Conservation (phyloP, 192 early-diverging fungal species). For the Entomortierella chlamydospora region DNA sequence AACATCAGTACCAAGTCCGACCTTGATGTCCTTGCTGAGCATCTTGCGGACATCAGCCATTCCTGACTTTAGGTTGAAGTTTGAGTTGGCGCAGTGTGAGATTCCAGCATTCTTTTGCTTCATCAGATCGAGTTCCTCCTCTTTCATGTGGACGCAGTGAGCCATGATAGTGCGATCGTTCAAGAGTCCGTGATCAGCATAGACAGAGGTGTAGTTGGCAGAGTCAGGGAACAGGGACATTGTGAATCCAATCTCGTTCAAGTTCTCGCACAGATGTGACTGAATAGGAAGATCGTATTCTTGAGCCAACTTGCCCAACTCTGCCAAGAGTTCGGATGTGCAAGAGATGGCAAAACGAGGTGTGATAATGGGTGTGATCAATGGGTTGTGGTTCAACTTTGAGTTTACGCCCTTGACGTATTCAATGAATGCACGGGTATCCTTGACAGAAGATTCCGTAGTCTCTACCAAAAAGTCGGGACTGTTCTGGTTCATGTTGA, state of each 20-base stretch:
- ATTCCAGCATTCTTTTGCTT: conserved; percentile 76
- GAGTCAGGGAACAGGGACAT: conserved; percentile 78
- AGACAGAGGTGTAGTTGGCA: conserved; percentile 81
- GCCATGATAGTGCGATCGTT: conserved; percentile 86
- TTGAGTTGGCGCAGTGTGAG: conserved; percentile 93
- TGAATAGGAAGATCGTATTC: conserved; percentile 87
- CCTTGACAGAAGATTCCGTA: conserved; percentile 71
- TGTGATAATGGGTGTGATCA: conserved; percentile 87
- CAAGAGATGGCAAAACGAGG: conserved; percentile 95
- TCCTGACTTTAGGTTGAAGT: conserved; percentile 88
- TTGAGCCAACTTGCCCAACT: conserved; percentile 76
- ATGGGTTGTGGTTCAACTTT: conserved; percentile 30
- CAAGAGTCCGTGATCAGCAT: conserved; percentile 79
- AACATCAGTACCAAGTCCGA: conserved; percentile 95
- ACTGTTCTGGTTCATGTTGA: conserved; percentile 94
- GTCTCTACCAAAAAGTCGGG: conserved; percentile 84
- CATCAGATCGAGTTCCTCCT: conserved; percentile 76
- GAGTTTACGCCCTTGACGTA: conserved; percentile 57
- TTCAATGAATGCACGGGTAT: conserved; percentile 75
- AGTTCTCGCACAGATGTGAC: conserved; percentile 92
- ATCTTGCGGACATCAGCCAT: conserved; percentile 83
- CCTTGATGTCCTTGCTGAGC: conserved; percentile 77
- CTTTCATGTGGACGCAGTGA: conserved; percentile 90
- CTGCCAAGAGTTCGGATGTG: conserved; percentile 73
- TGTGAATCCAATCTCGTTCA: conserved; percentile 81